phyloP scores from a whole-genome alignment of 2,329 filamentous ascomycete species.

The Leptographium flavum region DNA sequence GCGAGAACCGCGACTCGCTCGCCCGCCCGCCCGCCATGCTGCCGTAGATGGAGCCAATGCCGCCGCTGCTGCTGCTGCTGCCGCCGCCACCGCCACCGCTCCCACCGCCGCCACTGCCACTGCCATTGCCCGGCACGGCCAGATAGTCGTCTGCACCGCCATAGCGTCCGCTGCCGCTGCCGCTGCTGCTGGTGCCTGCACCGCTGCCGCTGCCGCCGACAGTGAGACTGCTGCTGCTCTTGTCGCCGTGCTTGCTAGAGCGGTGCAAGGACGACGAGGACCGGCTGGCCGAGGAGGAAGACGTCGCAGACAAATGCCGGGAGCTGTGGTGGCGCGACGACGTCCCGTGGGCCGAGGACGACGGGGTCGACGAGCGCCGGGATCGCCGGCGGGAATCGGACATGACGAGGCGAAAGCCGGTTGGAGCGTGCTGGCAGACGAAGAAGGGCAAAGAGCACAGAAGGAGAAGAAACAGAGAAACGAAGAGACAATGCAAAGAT shows the following conservation, averaged over 20 bases:
- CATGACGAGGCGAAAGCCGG: background rate
- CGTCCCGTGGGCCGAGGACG: constrained; percentile 1
- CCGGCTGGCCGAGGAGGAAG: constrained; percentile 6
- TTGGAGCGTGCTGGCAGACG: background rate
- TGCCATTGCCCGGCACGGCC: background rate
- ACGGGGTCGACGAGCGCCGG: background rate
- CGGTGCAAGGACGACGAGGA: constrained; percentile 9
- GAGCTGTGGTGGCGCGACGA: constrained; percentile 7
- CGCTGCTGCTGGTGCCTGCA: background rate
- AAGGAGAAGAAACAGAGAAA: background rate
- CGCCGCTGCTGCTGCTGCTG: background rate
- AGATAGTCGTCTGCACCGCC: background rate
- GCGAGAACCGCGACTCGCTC: constrained; percentile 28
- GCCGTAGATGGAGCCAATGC: constrained; percentile 3
- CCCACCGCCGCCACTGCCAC: background rate
- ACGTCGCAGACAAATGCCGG: constrained; percentile 4
- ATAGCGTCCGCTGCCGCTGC: background rate
- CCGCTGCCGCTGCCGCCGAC: background rate
- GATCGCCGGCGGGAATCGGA: constrained; percentile 2
- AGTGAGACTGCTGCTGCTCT: background rate
- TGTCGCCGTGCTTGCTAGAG: background rate
- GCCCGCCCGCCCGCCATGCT: constrained; percentile 15
- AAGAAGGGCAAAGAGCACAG: background rate
- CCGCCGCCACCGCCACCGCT: background rate
- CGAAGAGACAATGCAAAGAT: too few species aligned